These are phyloP conservation scores for Trypanosoma mega DNA, from an alignment of 208 protist genomes.

Conservation along the genomic window DNA sequence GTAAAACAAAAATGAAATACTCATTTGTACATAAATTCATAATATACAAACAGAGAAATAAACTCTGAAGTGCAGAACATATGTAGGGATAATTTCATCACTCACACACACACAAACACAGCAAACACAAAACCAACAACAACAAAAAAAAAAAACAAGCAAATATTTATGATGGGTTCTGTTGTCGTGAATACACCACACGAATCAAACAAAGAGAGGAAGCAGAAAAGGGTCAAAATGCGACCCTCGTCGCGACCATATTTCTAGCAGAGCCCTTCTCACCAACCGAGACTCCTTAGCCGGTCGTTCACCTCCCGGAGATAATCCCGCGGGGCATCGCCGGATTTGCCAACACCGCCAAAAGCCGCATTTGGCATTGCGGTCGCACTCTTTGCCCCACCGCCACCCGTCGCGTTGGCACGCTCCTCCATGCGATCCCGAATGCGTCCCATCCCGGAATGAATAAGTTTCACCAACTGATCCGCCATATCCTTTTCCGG, in stretches of 20 bases:
- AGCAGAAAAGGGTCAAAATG: no score
- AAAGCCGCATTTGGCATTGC: not conserved
- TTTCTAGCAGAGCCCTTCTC: no score
- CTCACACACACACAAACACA: not conserved
- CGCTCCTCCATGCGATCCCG: conserved; percentile 31
- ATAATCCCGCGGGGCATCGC: conserved; percentile 10
- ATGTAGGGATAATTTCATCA: not conserved
- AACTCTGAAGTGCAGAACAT: not conserved
- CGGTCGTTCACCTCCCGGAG: conserved; percentile 21
- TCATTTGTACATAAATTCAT: not conserved
- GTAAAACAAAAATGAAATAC: conserved; percentile 5
- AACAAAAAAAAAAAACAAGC: not conserved
- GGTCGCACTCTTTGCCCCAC: no score
- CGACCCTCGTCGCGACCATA: no score
- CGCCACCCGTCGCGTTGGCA: no score
- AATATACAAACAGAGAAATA: no score
- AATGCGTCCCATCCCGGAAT: conserved; percentile 54
- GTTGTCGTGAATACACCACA: no score
- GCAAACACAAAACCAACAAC: not conserved
- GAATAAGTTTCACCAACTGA: conserved; percentile 55
- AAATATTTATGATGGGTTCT: no score
- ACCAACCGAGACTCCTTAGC: conserved; percentile 27
- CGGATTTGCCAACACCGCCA: not conserved
- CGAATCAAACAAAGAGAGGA: no score
- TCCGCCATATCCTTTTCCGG: conserved; percentile 33